Percentiles rank a stretch among this genome's conserved stretches.
Evolutionary conservation across 2,329 filamentous ascomycete species (phyloP).

Genomic region (Trichoderma pleuroti): DNA sequence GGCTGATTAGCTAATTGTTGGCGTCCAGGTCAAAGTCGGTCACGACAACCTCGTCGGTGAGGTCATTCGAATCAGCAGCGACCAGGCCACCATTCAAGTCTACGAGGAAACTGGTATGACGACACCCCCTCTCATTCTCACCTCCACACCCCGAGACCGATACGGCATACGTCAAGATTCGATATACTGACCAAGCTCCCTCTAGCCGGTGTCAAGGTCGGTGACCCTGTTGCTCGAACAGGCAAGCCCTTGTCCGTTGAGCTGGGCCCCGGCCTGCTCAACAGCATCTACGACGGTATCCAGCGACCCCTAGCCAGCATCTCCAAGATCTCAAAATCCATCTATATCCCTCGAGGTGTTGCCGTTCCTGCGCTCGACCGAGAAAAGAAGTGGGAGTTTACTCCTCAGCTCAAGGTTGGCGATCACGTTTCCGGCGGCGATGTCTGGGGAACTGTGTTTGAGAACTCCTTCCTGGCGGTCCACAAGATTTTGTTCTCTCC

Average conservation of each 20-base stretch:
- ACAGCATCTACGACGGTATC: conserved; percentile 99
- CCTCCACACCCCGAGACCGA: not conserved
- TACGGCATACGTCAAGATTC: not conserved
- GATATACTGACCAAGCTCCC: conserved; percentile 7
- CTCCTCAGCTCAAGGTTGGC: conserved; percentile 84
- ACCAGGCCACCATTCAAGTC: conserved; percentile 96
- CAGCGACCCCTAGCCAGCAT: conserved; percentile 91
- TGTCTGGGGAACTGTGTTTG: conserved; percentile 89
- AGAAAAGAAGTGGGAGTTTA: conserved; percentile 94
- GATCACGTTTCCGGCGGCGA: conserved; percentile 97
- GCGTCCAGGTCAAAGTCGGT: conserved; percentile 75
- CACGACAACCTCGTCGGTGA: conserved; percentile 91
- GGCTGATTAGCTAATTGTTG: conserved; percentile 12
- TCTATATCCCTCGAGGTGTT: conserved; percentile 97
- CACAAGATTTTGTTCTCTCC: conserved; percentile 93
- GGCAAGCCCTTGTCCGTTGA: conserved; percentile 97
- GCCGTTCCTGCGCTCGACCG: conserved; percentile 83
- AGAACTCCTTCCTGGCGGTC: conserved; percentile 91
- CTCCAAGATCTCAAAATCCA: conserved; percentile 71
- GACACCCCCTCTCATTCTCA: not conserved
- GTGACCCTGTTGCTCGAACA: conserved; percentile 85
- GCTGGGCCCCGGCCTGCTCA: conserved; percentile 92
- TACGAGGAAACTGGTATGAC: conserved; percentile 93
- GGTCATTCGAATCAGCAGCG: conserved; percentile 94
- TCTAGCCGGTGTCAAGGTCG: conserved; percentile 92